Conservation (phyloP, 2,329 filamentous ascomycete genomes). For the Hypoxylon sp. region DNA sequence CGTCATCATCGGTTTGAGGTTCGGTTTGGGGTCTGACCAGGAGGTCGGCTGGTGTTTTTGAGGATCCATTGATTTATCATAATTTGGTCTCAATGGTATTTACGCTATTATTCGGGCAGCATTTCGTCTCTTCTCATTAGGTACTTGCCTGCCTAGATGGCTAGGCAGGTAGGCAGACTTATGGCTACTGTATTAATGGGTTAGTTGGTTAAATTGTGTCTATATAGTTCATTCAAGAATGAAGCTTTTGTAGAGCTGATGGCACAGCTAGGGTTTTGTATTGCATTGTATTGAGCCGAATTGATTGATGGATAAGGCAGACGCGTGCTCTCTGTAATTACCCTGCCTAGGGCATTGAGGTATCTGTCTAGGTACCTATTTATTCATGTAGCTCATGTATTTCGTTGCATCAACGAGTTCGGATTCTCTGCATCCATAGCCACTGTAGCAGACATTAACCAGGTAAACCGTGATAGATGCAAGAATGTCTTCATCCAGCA, state of each 20-base stretch:
- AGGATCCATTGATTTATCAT: constrained; percentile 12
- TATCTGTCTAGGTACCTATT: neutral
- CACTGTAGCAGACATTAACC: neutral
- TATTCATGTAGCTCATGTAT: neutral
- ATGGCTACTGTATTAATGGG: constrained; percentile 17
- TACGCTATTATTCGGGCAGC: neutral
- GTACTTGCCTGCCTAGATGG: neutral
- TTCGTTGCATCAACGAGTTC: neutral
- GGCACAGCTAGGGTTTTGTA: neutral
- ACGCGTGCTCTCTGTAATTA: neutral
- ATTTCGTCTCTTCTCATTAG: neutral
- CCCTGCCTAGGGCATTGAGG: neutral
- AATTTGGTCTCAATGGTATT: neutral
- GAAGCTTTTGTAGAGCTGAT: neutral
- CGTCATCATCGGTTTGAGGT: constrained; percentile 27
- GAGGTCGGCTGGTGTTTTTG: constrained; percentile 24
- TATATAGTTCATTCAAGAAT: neutral
- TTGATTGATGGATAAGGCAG: neutral
- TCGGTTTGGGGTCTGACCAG: constrained; percentile 16
- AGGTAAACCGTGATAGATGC: neutral
- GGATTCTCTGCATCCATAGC: neutral
- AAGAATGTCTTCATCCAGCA: neutral
- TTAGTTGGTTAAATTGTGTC: constrained; percentile 3
- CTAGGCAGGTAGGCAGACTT: constrained; percentile 2
- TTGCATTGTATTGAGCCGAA: neutral